phyloP scores from a whole-genome alignment of 73 alveolate species.

The Halteria grandinella region DNA sequence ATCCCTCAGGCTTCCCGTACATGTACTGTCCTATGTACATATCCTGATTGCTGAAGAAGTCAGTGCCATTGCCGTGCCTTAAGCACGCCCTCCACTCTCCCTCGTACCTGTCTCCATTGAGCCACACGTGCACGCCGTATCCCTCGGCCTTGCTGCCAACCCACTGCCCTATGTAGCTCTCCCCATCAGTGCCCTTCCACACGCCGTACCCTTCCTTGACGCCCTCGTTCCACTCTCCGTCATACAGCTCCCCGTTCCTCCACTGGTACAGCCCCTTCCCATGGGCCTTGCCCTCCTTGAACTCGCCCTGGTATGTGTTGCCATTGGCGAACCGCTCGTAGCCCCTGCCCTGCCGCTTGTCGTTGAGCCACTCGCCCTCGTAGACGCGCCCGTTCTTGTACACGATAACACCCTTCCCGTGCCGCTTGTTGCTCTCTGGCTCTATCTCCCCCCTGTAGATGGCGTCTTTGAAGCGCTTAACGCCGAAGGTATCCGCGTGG shows the following conservation, averaged over 20 bases:
- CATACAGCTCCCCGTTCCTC: slow-evolving; percentile 83
- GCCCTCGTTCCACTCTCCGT: slow-evolving; percentile 79
- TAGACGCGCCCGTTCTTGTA: slow-evolving; percentile 60
- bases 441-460: slow-evolving; percentile 32
- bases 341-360: slow-evolving; percentile 62
- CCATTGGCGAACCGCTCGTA: slow-evolving; percentile 62
- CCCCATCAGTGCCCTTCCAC: slow-evolving; percentile 51
- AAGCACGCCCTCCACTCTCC: slow-evolving; percentile 80
- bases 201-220: slow-evolving; percentile 56
- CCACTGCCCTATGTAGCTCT: slow-evolving; percentile 48
- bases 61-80: slow-evolving; percentile 67
- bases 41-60: slow-evolving; percentile 76
- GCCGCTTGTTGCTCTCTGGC: neutral
- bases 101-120: slow-evolving; percentile 88
- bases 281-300: slow-evolving; percentile 77
- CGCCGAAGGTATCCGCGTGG: slow-evolving; percentile 6
- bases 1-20: slow-evolving; percentile 89
- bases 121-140: slow-evolving; percentile 88
- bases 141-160: slow-evolving; percentile 80
- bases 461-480: slow-evolving; percentile 41
- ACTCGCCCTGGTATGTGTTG: slow-evolving; percentile 82
- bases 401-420: slow-evolving; percentile 67
- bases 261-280: slow-evolving; percentile 89
- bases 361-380: slow-evolving; percentile 52
- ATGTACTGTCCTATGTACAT: slow-evolving; percentile 75